Evolutionary conservation across 2,329 filamentous ascomycete genomes (phyloP).

Genomic region (Pyrenophora teres): DNA sequence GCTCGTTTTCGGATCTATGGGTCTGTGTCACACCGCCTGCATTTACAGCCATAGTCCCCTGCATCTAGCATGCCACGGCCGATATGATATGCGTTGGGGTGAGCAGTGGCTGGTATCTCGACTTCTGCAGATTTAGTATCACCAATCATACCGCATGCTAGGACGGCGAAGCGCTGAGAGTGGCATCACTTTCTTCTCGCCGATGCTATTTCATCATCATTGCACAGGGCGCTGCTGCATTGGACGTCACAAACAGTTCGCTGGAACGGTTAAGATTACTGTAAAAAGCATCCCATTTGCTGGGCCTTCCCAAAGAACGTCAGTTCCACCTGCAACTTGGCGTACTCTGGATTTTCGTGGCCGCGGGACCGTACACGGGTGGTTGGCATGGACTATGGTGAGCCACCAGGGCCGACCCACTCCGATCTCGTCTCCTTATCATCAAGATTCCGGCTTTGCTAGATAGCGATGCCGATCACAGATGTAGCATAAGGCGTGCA

Average conservation of each 20-base stretch:
- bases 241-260: constrained; percentile 2
- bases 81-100: constrained; percentile 3
- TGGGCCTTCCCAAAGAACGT: background rate
- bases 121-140: constrained; percentile 8
- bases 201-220: background rate
- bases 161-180: background rate
- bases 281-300: constrained; percentile 6
- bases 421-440: constrained; percentile 6
- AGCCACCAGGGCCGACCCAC: constrained; percentile 6
- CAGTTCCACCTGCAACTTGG: constrained; percentile 6
- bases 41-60: background rate
- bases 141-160: constrained; percentile 5
- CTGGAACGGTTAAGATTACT: constrained; percentile 1
- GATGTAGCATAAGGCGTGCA: constrained; percentile 1
- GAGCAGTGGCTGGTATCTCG: background rate
- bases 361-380: background rate
- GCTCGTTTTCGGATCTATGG: constrained; percentile 2
- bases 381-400: constrained; percentile 8
- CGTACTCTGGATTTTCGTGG: constrained; percentile 3
- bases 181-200: background rate
- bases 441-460: constrained; percentile 4
- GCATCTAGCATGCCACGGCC: constrained; percentile 1
- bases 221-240: background rate
- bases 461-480: constrained; percentile 12
- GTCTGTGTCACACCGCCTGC: constrained; percentile 2